phyloP scores from a whole-genome alignment of 345 rosid genomes.

The Conringia planisiliqua region DNA sequence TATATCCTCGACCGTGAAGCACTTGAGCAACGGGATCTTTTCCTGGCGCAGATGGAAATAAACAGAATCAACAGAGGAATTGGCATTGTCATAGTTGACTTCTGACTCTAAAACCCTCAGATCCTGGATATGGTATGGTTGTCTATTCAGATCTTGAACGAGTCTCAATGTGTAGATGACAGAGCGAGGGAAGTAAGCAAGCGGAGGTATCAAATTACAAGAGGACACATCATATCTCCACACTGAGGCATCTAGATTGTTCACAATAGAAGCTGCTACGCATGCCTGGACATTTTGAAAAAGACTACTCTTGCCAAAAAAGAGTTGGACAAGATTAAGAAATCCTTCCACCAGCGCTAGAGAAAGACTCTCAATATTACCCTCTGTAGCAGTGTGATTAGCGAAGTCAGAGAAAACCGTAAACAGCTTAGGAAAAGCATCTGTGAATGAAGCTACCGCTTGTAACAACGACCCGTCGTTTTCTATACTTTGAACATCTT shows the following conservation, averaged over 20 bases:
- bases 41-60: constrained; percentile 50
- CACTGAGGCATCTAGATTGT: constrained; percentile 58
- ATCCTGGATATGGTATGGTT: constrained; percentile 46
- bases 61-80: constrained; percentile 38
- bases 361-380: constrained; percentile 66
- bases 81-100: constrained; percentile 31
- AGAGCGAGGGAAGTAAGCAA: constrained; percentile 74
- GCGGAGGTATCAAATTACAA: constrained; percentile 53
- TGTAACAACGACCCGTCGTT: constrained; percentile 56
- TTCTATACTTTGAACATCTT: constrained; percentile 59
- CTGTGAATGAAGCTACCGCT: constrained; percentile 65
- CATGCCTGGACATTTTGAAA: constrained; percentile 70
- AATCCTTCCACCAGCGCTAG: constrained; percentile 74
- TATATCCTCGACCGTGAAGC: constrained; percentile 57
- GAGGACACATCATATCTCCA: constrained; percentile 67
- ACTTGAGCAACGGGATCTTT: constrained; percentile 62
- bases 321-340: constrained; percentile 67
- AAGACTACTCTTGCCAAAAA: constrained; percentile 56
- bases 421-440: constrained; percentile 57
- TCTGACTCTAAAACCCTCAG: constrained; percentile 46
- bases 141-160: constrained; percentile 69
- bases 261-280: constrained; percentile 64
- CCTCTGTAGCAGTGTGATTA: constrained; percentile 58
- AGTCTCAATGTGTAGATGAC: constrained; percentile 60
- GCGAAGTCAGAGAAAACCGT: constrained; percentile 56